Evolutionary conservation across 2,329 filamentous ascomycete genomes (phyloP).

Genomic region (Sporothrix phasma): DNA sequence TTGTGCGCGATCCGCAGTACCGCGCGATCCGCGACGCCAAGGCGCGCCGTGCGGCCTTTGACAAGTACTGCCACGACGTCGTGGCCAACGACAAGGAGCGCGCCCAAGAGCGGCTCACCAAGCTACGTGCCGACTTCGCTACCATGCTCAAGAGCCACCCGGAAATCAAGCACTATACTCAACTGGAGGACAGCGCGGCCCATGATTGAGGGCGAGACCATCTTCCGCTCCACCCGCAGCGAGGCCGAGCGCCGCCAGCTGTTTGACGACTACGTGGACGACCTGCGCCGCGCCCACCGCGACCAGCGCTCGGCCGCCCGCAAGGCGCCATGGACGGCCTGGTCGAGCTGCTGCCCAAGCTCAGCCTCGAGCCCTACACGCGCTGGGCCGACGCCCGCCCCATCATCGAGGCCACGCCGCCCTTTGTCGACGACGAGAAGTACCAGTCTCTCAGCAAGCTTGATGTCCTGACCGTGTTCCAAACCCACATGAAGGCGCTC

Average conservation of each 20-base stretch:
- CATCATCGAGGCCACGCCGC: slow-evolving; percentile 65
- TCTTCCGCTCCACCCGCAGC: slow-evolving; percentile 82
- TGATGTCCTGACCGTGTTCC: slow-evolving; percentile 86
- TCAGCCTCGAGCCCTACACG: slow-evolving; percentile 86
- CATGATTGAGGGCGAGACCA: slow-evolving; percentile 89
- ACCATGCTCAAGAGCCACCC: slow-evolving; percentile 94
- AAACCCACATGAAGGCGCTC: slow-evolving; percentile 86
- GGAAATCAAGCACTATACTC: slow-evolving; percentile 93
- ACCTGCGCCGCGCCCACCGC: slow-evolving; percentile 69
- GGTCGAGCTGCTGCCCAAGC: slow-evolving; percentile 62
- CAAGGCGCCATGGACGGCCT: slow-evolving; percentile 78
- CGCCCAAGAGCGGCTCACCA: slow-evolving; percentile 84
- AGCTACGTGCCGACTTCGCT: slow-evolving; percentile 86
- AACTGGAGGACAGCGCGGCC: slow-evolving; percentile 93
- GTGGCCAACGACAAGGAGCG: slow-evolving; percentile 87
- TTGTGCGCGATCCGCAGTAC: slow-evolving; percentile 86
- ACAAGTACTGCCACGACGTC: slow-evolving; percentile 88
- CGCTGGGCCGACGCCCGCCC: slow-evolving; percentile 86
- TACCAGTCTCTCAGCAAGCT: slow-evolving; percentile 78
- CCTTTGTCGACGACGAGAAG: slow-evolving; percentile 59
- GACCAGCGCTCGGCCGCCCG: slow-evolving; percentile 64
- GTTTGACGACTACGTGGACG: slow-evolving; percentile 85
- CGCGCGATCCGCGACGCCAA: slow-evolving; percentile 86
- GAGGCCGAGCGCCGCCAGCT: slow-evolving; percentile 81
- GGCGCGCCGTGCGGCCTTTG: slow-evolving; percentile 81